Conservation (phyloP, 192 early-diverging fungal species). For the Podila epicladia region DNA sequence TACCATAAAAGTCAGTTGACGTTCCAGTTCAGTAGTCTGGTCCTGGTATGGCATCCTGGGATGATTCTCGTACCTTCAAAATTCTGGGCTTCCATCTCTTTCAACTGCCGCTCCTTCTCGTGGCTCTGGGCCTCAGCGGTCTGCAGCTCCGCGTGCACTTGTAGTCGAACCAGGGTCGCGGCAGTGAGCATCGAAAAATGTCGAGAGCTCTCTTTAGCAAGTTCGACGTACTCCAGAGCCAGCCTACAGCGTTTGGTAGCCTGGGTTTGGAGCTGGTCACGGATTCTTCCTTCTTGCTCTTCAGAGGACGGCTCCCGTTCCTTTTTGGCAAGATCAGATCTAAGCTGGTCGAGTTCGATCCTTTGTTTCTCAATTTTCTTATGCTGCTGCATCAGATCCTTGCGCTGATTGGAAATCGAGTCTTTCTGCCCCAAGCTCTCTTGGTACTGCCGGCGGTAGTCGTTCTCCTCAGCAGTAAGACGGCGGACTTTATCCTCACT, state of each 20-base stretch:
- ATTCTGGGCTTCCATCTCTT: constrained; percentile 43
- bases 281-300: constrained; percentile 34
- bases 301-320: constrained; percentile 24
- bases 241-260: constrained; percentile 23
- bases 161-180: constrained; percentile 41
- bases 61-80: too few species aligned
- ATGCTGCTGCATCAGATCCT: constrained; percentile 2
- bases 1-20: not conserved
- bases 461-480: constrained; percentile 48
- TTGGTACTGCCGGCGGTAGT: constrained; percentile 31
- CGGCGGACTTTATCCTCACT: constrained; percentile 41
- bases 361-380: constrained; percentile 33
- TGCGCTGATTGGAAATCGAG: not conserved
- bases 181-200: constrained; percentile 34
- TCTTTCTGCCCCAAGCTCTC: constrained; percentile 50
- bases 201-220: constrained; percentile 24
- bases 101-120: constrained; percentile 53
- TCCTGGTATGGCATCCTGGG: not conserved
- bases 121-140: constrained; percentile 24
- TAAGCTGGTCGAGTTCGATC: constrained; percentile 22
- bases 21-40: too few species aligned
- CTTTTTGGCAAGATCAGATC: constrained; percentile 17
- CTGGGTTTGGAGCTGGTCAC: not conserved
- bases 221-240: constrained; percentile 18
- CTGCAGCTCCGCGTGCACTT: constrained; percentile 32